Evolutionary conservation across 2,329 filamentous ascomycete genomes (phyloP), one percentile per base, ranked within the genome.

Genomic region (Cladophialophora immunda): DNA sequence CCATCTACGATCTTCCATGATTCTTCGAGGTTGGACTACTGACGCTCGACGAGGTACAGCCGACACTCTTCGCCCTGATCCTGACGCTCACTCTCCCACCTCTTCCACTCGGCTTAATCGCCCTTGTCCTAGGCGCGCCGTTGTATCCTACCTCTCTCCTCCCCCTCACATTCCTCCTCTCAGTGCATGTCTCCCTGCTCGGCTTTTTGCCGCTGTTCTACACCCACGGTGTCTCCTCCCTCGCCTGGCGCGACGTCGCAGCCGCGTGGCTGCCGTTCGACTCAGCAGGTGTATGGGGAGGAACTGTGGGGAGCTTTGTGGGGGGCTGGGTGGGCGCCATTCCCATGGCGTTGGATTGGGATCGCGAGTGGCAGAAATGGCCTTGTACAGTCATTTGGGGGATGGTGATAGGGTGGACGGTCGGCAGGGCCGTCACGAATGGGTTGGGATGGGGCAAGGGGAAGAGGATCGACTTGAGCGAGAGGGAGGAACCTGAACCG

Each of bases 331-430:
- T 97, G 50, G 95, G 95, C 3, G 95, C 95, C 7, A 88, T 98
- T 61, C 95, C 96, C 0, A 98, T 99, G 73, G 95, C 95, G 1
- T 82, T 99, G 72, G 95, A 99, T 78, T 98, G 94, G 94, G 95
- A 99, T 78, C 89, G 95, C n/a, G 93, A 97, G 73, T 99, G 95
- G 95, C 95, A 99, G 86, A 92, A 90, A 78, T 99, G 94, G 92
- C 95, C 95, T 0, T 90, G 98, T 56, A 99, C 95, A 0, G 91
- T 99, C 66, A 80, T 98, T 4, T 89, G 87, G 1, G 95, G 95
- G 2, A 84, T 91, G 19, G 98, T 97, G 78, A 80, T 87, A 5
- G 95, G 95, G 0, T 93, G 92, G 78, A 83, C 87, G 0, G 71
- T 92, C 13, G 93, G 93, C 6, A 68, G 70, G 32, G 17, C 68